Base-by-base conservation (phyloP, 176 grass and related monocot species). In the Eragrostis curvula region DNA sequence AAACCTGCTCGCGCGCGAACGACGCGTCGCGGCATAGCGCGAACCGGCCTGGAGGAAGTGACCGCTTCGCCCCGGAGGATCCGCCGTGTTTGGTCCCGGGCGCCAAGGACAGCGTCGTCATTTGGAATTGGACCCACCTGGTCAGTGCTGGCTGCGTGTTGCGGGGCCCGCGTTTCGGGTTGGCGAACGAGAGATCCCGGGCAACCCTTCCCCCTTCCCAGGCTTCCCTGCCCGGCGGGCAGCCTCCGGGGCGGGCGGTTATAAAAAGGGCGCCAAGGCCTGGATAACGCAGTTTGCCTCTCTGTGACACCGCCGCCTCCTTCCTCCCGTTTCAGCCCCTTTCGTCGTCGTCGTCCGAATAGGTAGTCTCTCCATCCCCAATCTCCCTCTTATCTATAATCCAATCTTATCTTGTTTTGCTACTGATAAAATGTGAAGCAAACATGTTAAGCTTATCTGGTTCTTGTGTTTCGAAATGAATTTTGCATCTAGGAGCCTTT, bases 211-310 rank as follows among this genome's bases (percentile, higher is more conserved):
- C n/a, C n/a, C n/a, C n/a, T n/a, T n/a, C n/a, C n/a, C n/a, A n/a
- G n/a, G 32, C 25, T 66, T 25, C 42, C 51, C 18, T 79, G 48
- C 79, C 84, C 84, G 82, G 82, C 82, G 66, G 73, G 74, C 81
- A 60, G 50, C 27, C 0, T 8, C 21, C 7, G 12, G 14, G 40
- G 2, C 12, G 2, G 9, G 18, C 27, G 45, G 68, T 2, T 88
- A 90, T 94, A 90, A 88, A 88, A 69, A 0, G 25, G 43, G 48
- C 59, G 43, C 30, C 72, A 67, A 51, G 44, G 67, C 1, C 16
- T 8, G 0, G 53, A 11, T 13, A 12, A 75, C 39, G 67, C 81
- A 90, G 91, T 94, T 94, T 90, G 85, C 88, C 74, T 15, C 85
- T 71, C 25, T n/a, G 61, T 40, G 20, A 16, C 59, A 5, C 43